phyloP scores from a whole-genome alignment of 176 grass and related monocot genomes.

The Typha latifolia region DNA sequence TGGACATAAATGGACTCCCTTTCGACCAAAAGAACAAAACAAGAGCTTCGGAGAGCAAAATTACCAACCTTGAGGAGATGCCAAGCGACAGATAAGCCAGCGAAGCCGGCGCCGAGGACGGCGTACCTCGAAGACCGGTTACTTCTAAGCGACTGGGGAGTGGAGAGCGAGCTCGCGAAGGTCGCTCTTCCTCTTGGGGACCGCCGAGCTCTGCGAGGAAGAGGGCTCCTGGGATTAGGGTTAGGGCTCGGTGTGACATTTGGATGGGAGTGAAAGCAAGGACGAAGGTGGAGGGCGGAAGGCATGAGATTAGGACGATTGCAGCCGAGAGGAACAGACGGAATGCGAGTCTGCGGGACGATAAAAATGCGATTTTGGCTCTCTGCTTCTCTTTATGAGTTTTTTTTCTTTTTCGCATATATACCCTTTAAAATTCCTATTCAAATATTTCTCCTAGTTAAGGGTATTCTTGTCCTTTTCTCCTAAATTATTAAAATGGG shows the following conservation, averaged over 20 bases:
- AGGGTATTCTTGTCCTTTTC: no score
- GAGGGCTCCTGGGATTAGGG: background rate
- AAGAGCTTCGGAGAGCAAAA: background rate
- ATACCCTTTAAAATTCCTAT: no score
- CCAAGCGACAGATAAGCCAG: conserved; percentile 84
- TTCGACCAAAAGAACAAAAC: background rate
- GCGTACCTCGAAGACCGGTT: conserved; percentile 49
- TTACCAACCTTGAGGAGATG: conserved; percentile 70
- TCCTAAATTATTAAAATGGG: no score
- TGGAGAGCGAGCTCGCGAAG: conserved; percentile 2
- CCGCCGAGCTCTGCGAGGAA: conserved; percentile 1
- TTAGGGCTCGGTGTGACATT: conserved; percentile 21
- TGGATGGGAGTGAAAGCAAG: background rate
- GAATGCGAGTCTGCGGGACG: no score
- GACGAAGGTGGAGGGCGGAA: background rate
- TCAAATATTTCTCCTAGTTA: no score
- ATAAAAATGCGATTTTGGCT: no score
- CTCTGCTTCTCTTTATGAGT: no score
- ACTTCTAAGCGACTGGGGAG: conserved; percentile 4
- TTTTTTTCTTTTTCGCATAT: no score
- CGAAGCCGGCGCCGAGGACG: conserved; percentile 73
- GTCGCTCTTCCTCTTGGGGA: conserved; percentile 2
- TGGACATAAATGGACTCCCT: background rate
- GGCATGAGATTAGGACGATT: no score
- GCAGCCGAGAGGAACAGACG: no score